Evolutionary conservation across 2,329 filamentous ascomycete genomes (phyloP), one percentile per base, ranked within the genome.

Genomic region (Zymoseptoria pseudotritici): DNA sequence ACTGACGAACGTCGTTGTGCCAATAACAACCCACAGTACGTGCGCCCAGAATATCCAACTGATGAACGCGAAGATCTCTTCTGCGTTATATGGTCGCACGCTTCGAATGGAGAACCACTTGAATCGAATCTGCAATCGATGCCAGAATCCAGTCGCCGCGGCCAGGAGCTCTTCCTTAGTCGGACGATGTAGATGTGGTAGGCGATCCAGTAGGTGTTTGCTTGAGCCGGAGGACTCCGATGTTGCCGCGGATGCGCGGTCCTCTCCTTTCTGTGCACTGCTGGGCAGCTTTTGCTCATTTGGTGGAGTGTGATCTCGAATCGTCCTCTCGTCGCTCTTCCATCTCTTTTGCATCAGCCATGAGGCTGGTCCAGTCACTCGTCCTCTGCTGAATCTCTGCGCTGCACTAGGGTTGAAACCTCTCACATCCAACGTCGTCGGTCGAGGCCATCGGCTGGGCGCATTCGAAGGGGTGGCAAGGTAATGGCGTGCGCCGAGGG

Each of bases 81-180:
- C 94, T 21, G 88, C 84, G 74, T 96, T 99, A 84, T 94, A 99
- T 0, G 94, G 94, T 46, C 94, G 83, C 73, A 89, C 90, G 72
- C 92, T 96, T 71, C 92, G 83, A 69, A 99, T 99, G 2, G 94
- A 95, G 69, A 94, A 87, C 94, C 94, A 99, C 76, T 99, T 99
- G 78, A 97, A 95, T 50, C 91, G 88, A 22, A 97, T 89, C 71
- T 88, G 91, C 52, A 97, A 76, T 54, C 94, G 85, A 63, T 95
- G 88, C 86, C 91, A 94, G 73, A 97, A 97, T 1, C 92, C 92
- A 21, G 86, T 97, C 42, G 94, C 91, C 4, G 94, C 93, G 20
- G 90, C 88, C 42, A 99, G 80, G 26, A 99, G 82, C 74, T 99
- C 94, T 72, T 97, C 92, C 72, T 96, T 97, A 7, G 88, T 93